phyloP scores from a whole-genome alignment of 345 rosid genomes.

The Streptanthus diversifolius region DNA sequence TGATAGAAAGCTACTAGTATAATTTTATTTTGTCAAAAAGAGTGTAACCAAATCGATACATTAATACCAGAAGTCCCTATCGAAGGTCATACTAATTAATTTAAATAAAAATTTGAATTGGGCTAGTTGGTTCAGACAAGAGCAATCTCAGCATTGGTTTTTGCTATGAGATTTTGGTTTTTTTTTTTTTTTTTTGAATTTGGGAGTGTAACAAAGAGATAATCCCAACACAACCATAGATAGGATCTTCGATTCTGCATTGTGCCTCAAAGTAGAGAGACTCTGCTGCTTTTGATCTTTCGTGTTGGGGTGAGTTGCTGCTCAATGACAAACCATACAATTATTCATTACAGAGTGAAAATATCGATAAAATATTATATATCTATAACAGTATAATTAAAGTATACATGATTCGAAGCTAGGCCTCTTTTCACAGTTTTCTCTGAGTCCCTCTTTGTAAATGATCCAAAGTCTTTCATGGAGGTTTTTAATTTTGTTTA shows the following conservation, averaged over 20 bases:
- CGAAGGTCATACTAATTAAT: neutral
- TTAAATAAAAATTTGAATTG: neutral
- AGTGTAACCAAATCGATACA: neutral
- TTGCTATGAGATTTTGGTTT: neutral
- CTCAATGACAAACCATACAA: neutral
- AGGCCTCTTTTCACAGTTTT: too few species aligned
- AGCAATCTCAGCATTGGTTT: conserved; percentile 19
- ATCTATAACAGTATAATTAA: too few species aligned
- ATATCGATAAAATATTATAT: too few species aligned
- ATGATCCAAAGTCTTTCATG: too few species aligned
- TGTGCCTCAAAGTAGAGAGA: conserved; percentile 20
- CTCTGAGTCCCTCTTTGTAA: too few species aligned
- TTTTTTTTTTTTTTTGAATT: neutral
- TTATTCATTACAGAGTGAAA: neutral
- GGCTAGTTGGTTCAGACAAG: neutral
- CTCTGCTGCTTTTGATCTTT: conserved; percentile 8
- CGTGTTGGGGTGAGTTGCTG: conserved; percentile 12
- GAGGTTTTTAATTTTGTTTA: too few species aligned
- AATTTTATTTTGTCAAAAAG: neutral
- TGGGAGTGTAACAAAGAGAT: conserved; percentile 9
- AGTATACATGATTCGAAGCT: too few species aligned
- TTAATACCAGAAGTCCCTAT: neutral
- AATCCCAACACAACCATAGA: conserved; percentile 18
- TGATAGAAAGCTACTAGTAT: neutral
- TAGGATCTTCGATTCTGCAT: conserved; percentile 17